phyloP scores from a whole-genome alignment of 1,139 yeast species.

The Lodderomyces orthopsilosis region DNA sequence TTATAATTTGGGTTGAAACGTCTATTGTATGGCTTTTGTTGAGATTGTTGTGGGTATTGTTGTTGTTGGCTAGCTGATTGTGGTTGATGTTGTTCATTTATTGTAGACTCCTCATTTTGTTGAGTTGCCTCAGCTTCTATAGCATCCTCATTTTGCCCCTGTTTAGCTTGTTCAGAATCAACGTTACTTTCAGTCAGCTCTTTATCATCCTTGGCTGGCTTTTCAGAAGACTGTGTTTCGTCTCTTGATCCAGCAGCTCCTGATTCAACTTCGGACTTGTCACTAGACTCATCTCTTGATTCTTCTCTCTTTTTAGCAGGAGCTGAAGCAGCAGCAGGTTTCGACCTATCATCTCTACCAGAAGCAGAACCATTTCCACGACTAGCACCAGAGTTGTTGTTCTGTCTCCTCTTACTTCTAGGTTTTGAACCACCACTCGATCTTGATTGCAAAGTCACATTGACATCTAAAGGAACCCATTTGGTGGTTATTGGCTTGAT shows the following conservation, averaged over 20 bases:
- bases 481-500: conserved; percentile 66
- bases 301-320: conserved; percentile 11
- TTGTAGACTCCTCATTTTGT: not conserved
- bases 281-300: not conserved
- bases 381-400: conserved; percentile 9
- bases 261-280: not conserved
- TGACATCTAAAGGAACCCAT: conserved; percentile 87
- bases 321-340: conserved; percentile 2
- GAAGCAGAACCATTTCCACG: conserved; percentile 4
- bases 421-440: conserved; percentile 15
- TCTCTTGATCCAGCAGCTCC: not conserved
- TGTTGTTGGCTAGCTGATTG: conserved; percentile 17
- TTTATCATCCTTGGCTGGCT: conserved; percentile 2
- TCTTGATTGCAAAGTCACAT: conserved; percentile 51
- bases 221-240: not conserved
- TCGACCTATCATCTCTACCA: not conserved
- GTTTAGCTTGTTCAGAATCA: conserved; percentile 2
- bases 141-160: conserved; percentile 3
- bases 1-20: conserved; percentile 9
- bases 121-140: conserved; percentile 3
- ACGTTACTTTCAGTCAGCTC: conserved; percentile 2
- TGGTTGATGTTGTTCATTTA: conserved; percentile 9
- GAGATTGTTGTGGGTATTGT: conserved; percentile 10
- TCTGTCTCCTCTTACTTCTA: conserved; percentile 32
- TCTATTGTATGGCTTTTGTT: conserved; percentile 5